These are phyloP conservation scores for Apiospora phragmitis DNA, from an alignment of 2,329 filamentous ascomycete genomes.

Conservation along the genomic window DNA sequence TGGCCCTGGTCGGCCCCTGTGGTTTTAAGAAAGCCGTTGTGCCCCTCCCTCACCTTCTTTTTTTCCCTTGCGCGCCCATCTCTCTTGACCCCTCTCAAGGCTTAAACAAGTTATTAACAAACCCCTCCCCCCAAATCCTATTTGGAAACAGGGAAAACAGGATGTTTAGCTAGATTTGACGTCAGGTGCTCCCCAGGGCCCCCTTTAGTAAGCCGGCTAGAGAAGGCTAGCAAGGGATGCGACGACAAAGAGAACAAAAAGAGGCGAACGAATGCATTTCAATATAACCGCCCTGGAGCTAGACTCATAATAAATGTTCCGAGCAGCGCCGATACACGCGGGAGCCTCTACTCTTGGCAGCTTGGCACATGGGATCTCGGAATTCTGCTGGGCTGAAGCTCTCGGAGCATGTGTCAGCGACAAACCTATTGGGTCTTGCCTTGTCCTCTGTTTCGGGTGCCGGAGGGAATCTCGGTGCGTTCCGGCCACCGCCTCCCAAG, in stretches of 20 bases:
- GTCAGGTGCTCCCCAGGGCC: not conserved
- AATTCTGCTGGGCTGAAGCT: not conserved
- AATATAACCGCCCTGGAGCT: not conserved
- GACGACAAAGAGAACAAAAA: not conserved
- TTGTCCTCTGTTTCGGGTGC: not conserved
- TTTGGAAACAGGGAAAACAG: not conserved
- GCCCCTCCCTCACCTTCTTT: not conserved
- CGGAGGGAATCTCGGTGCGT: no score
- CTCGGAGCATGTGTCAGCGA: not conserved
- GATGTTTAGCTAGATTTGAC: not conserved
- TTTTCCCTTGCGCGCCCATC: not conserved
- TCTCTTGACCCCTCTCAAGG: not conserved
- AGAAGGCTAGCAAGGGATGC: not conserved
- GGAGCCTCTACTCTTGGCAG: not conserved
- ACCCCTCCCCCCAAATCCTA: not conserved
- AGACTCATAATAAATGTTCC: not conserved
- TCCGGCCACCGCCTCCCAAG: no score
- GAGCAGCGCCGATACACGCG: not conserved
- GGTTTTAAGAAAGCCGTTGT: not conserved
- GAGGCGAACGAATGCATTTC: not conserved
- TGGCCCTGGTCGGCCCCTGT: not conserved
- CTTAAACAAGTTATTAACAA: no score
- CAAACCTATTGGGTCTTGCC: not conserved
- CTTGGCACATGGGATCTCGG: not conserved
- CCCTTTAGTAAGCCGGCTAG: conserved; percentile 5